Evolutionary conservation across 352 stramenopile genomes (phyloP), one percentile per base, ranked within the genome.

Genomic region (Plasmopara muralis): DNA sequence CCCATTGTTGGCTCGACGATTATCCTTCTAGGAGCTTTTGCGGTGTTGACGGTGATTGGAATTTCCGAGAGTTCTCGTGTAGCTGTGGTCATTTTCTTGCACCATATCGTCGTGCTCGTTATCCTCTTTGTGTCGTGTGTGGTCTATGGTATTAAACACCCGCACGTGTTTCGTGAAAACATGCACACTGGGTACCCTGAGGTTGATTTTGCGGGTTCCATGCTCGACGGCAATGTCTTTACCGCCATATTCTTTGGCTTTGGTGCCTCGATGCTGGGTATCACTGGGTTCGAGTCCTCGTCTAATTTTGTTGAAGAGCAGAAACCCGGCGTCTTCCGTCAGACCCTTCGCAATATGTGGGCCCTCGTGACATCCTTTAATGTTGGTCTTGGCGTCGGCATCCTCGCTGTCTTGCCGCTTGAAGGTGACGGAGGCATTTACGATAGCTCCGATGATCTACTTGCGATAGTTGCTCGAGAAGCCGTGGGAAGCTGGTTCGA

Each of bases 271-370:
- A 89, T 96, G 75, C 68, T 96, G 5, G 87, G 87, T 53, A 87
- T 95, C 57, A 89, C 74, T 9, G 87, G 87, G n/a, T 96, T 96
- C 50, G 87, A 96, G 67, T 86, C 68, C 2, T 89, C 74, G 25
- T 78, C 81, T 4, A 80, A 95, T 42, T 95, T 90, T 61, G 82
- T 96, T 5, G 84, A 96, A 57, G 82, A 93, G 42, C 83, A 95
- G 53, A 53, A 57, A 12, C 67, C 71, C 0, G 80, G 85, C 10
- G 81, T 95, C 13, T 95, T 95, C 29, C 60, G 69, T 42, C 70
- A 77, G 54, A 79, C 71, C 5, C 55, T 83, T 13, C 61, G 70
- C 14, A 66, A 62, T 25, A 66, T 66, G 58, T 66, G 58, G 58
- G 53, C 47, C 2, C 53, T 62, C 1, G 47, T 62, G 9, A 58